phyloP scores from a whole-genome alignment of 192 early-diverging fungal genomes.

The Piromyces finnis region DNA sequence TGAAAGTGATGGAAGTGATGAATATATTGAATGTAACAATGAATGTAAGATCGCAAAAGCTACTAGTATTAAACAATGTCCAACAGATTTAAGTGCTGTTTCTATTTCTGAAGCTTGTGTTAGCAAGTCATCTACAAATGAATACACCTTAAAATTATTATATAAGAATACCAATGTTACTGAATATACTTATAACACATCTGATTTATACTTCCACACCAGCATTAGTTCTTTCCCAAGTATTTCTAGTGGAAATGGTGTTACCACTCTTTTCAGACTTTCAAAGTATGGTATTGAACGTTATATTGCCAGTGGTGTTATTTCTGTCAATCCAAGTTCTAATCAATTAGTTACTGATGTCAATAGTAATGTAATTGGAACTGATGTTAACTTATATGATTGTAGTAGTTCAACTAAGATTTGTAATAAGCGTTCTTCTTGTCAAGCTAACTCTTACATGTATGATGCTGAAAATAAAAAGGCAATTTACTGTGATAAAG shows the following conservation, averaged over 20 bases:
- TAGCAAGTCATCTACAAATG: too few relatives aligned
- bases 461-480: background rate
- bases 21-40: background rate
- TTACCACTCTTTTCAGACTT: background rate
- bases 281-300: background rate
- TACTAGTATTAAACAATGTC: too few relatives aligned
- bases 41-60: too few relatives aligned
- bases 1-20: too few relatives aligned
- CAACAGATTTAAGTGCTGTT: too few relatives aligned
- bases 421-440: background rate
- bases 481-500: background rate
- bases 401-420: background rate
- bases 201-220: background rate
- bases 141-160: too few relatives aligned
- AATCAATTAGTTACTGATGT: background rate
- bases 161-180: too few relatives aligned
- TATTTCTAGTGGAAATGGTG: background rate
- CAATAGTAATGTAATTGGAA: background rate
- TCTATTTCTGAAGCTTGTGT: too few relatives aligned
- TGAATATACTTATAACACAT: too few relatives aligned
- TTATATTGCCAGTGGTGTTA: background rate
- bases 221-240: background rate
- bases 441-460: background rate
- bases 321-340: background rate
- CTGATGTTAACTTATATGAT: background rate